Base-by-base conservation (phyloP, 2,329 filamentous ascomycete genomes). In the Metarhizium brunneum region DNA sequence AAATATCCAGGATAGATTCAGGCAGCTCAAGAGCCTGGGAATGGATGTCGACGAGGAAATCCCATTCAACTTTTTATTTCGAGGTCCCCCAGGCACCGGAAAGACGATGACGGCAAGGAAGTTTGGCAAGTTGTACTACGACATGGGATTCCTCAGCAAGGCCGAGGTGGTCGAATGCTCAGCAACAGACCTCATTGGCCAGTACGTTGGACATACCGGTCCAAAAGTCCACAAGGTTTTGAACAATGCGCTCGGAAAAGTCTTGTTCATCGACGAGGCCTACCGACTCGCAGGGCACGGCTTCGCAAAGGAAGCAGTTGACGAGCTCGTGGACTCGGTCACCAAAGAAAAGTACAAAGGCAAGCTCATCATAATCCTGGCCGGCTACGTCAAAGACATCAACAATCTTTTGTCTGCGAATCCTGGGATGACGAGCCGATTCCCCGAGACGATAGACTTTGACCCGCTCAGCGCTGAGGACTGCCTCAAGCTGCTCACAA, bases 121-220 rank as follows among this genome's bases (percentile, higher is more conserved):
- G 58, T 88, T 92, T 77, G 87, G 87, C 3, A 80, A 88, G 58
- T 74, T 92, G 0, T 92, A 82, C 63, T 91, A 88, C 63, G 83
- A 91, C 61, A 81, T 90, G 76, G 86, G 86, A 0, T 80, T 91
- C 38, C 70, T 92, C 0, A 69, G 80, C 0, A 73, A 73, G 0
- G 76, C 75, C 0, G 79, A 85, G 30, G 84, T 90, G 0, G 65
- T 84, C 0, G 84, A 90, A 54, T 81, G 77, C 49, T 90, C 87
- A 0, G 84, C 85, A 0, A 82, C 83, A 0, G 86, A 91, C 38
- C 65, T 92, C 0, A 75, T 92, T 1, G 87, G 82, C 0, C 73
- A 86, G 58, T 91, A 83, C 18, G 59, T 88, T 0, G 87, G 87
- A 0, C 85, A 89, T 0, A 90, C 86, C 0, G 85, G 83, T 0